Conservation (phyloP, 106 monocot genomes). For the Ottelia alismoides region DNA sequence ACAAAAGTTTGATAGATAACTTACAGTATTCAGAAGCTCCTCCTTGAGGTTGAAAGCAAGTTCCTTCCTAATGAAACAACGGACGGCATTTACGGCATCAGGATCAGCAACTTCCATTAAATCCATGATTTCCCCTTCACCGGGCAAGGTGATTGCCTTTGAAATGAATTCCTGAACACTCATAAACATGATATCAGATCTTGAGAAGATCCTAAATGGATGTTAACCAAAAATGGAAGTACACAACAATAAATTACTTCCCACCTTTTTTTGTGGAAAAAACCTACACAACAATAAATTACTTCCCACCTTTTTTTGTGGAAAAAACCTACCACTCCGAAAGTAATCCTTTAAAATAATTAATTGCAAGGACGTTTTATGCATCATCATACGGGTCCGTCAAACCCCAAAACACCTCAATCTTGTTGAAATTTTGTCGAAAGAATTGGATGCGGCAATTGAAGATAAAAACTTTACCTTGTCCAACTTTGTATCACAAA, state of each 20-base stretch:
- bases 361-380: background rate
- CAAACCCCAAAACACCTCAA: no score
- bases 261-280: no score
- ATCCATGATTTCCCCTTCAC: slow-evolving; percentile 86
- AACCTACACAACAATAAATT: no score
- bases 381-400: no score
- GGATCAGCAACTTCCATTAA: slow-evolving; percentile 74
- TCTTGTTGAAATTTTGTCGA: no score
- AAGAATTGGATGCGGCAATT: no score
- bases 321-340: background rate
- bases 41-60: slow-evolving; percentile 45
- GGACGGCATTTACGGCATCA: slow-evolving; percentile 68
- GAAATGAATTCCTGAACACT: slow-evolving; percentile 92
- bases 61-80: slow-evolving; percentile 49
- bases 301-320: no score
- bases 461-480: slow-evolving; percentile 37
- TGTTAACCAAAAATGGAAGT: background rate
- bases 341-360: background rate
- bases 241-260: background rate
- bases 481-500: slow-evolving; percentile 66
- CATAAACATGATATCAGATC: background rate
- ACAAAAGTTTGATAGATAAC: slow-evolving; percentile 1
- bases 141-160: slow-evolving; percentile 75
- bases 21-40: slow-evolving; percentile 44
- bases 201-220: background rate